Evolutionary conservation across 805 yeast species (phyloP), one percentile per base, ranked within the genome.

Genomic region (Candida bentonensis): DNA sequence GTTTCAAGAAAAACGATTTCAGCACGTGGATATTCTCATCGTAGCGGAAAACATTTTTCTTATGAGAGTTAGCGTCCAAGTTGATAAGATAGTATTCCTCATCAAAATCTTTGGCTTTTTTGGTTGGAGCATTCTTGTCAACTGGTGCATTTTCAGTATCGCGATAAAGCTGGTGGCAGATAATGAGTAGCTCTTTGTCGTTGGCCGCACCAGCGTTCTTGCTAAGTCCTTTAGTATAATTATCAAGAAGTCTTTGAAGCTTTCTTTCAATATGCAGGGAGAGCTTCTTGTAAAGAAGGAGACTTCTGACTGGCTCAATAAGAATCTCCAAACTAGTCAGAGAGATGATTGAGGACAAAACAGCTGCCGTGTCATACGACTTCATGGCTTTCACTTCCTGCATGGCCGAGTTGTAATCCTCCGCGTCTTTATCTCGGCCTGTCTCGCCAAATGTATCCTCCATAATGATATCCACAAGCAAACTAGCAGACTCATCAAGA

Each of bases 361-460:
- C 65, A 62, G 88, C 95, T 22, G 81, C 94, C 3, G 92, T 76
- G 53, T 92, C 97, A 57, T 67, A 82, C 67, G 95, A 81, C 63
- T 86, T 86, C 56, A 84, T 85, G 51, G 77, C 79, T 58, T 86
- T 88, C 27, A 92, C 89, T 66, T 89, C 98, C 53, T 82, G 83
- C 78, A 87, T 83, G 49, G 79, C 78, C 23, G 84, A 79, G 43
- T 74, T 74, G 56, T 92, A 89, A 17, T 87, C 95, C 49, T 87
- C 96, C 3, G 92, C 88, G 51, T 92, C 97, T 58, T 92, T 89
- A 56, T 92, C 97, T 56, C 81, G 82, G 27, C 95, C 94, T 2
- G 95, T 83, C 7, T 80, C 73, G 21, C 98, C 98, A 61, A 92
- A 88, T 3, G 78, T 73, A 56, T 89, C 96, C 56, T 87, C 95